These are phyloP conservation scores for Leavenworthia alabamica DNA, from an alignment of 345 rosid species.

Conservation along the genomic window DNA sequence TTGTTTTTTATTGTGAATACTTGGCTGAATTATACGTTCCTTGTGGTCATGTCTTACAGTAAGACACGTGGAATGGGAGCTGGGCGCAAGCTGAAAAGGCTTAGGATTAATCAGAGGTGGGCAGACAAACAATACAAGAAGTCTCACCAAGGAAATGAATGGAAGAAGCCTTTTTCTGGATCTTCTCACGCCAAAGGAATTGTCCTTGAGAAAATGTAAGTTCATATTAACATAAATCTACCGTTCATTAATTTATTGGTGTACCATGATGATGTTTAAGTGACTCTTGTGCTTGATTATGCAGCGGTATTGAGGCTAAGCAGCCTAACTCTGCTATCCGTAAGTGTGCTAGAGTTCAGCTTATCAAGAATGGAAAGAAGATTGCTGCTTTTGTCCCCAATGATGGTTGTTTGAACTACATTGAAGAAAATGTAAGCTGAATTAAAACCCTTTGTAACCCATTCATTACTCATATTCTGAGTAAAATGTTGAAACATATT, in stretches of 20 bases:
- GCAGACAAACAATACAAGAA: slow-evolving; percentile 64
- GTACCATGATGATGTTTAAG: background rate
- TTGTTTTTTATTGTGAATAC: background rate
- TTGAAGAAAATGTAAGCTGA: slow-evolving; percentile 48
- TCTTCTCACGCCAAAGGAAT: slow-evolving; percentile 71
- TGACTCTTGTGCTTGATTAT: background rate
- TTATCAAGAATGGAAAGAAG: slow-evolving; percentile 67
- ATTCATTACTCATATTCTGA: background rate
- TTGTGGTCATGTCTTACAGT: slow-evolving; percentile 20
- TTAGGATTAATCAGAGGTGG: slow-evolving; percentile 61
- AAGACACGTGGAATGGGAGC: slow-evolving; percentile 79
- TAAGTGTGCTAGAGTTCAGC: slow-evolving; percentile 65
- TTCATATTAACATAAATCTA: background rate
- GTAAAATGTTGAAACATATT: background rate
- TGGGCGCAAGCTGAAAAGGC: slow-evolving; percentile 50
- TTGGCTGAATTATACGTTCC: background rate
- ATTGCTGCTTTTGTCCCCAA: slow-evolving; percentile 64
- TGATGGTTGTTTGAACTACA: slow-evolving; percentile 61
- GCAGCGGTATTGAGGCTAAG: slow-evolving; percentile 44
- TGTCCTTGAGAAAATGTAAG: slow-evolving; percentile 63
- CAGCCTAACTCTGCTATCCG: slow-evolving; percentile 75
- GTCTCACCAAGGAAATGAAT: slow-evolving; percentile 58
- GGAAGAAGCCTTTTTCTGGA: slow-evolving; percentile 74
- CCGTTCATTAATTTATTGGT: background rate
- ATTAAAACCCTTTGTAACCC: background rate